A percentile compares a stretch with the other conserved stretches of the same genome.
Evolutionary conservation across 352 stramenopile genomes (phyloP).

Genomic region (Phytophthora nicotianae): DNA sequence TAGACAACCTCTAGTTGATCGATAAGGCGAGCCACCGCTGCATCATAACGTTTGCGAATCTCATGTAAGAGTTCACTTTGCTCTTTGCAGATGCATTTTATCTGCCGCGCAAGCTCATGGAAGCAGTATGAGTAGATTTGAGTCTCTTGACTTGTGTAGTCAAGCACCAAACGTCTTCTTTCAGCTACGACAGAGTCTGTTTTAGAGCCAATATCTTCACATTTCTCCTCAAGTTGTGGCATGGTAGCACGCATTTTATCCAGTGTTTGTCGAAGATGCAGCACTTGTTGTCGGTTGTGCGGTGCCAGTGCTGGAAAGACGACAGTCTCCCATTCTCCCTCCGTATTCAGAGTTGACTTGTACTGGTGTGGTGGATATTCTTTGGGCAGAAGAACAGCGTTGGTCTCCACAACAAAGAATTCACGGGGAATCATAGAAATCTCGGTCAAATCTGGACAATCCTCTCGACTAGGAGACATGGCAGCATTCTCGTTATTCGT

Average conservation of each 20-base stretch:
- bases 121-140: slow-evolving; percentile 78
- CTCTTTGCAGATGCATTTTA: slow-evolving; percentile 79
- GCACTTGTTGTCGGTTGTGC: slow-evolving; percentile 70
- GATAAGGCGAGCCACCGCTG: slow-evolving; percentile 33
- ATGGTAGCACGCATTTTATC: slow-evolving; percentile 49
- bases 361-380: slow-evolving; percentile 67
- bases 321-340: slow-evolving; percentile 66
- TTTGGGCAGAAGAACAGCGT: slow-evolving; percentile 52
- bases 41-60: slow-evolving; percentile 59
- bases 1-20: slow-evolving; percentile 23
- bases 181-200: slow-evolving; percentile 16
- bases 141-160: slow-evolving; percentile 63
- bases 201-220: slow-evolving; percentile 3
- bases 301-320: slow-evolving; percentile 75
- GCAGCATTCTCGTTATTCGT: background rate
- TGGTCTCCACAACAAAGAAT: slow-evolving; percentile 81
- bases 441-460: slow-evolving; percentile 18
- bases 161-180: slow-evolving; percentile 34
- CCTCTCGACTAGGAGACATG: background rate
- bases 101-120: slow-evolving; percentile 74
- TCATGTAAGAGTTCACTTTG: slow-evolving; percentile 75
- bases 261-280: slow-evolving; percentile 68
- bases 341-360: slow-evolving; percentile 51
- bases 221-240: slow-evolving; percentile 23
- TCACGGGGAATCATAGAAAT: slow-evolving; percentile 71